Evolutionary conservation across 768 basidiomycete species (phyloP).

Genomic region (Boletus tomentosulus): DNA sequence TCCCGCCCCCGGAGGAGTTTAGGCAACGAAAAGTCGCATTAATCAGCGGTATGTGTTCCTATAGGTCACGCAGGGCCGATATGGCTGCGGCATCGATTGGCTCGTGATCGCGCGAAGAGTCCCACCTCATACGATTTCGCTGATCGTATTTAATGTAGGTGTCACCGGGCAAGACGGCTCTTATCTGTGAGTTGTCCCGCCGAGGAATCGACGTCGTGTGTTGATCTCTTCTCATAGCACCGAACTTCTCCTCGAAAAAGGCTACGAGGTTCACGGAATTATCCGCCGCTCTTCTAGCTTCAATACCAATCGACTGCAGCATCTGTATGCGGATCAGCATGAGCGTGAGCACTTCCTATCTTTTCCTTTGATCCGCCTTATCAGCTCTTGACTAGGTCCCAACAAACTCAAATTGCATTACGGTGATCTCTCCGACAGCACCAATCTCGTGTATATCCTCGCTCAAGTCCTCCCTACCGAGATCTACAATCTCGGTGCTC

Average conservation of each 20-base stretch:
- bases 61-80: neutral
- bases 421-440: constrained; percentile 92
- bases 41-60: constrained; percentile 65
- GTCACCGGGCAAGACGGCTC: constrained; percentile 97
- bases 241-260: constrained; percentile 79
- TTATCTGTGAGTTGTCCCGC: constrained; percentile 64
- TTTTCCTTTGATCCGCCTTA: neutral
- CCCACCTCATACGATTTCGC: neutral
- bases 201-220: neutral
- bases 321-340: constrained; percentile 90
- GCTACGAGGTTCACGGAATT: constrained; percentile 92
- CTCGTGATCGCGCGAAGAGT: neutral
- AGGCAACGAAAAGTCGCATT: constrained; percentile 89
- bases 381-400: constrained; percentile 42
- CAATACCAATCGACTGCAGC: constrained; percentile 93
- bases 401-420: constrained; percentile 83
- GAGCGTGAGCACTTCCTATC: constrained; percentile 55
- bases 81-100: neutral
- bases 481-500: constrained; percentile 96
- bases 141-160: constrained; percentile 44
- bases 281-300: constrained; percentile 97
- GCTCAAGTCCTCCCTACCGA: constrained; percentile 93
- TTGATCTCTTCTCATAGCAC: constrained; percentile 44
- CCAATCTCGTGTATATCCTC: constrained; percentile 95
- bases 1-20: constrained; percentile 79